Conservation (phyloP, 2,329 filamentous ascomycete species). For the Penicillium sp. region DNA sequence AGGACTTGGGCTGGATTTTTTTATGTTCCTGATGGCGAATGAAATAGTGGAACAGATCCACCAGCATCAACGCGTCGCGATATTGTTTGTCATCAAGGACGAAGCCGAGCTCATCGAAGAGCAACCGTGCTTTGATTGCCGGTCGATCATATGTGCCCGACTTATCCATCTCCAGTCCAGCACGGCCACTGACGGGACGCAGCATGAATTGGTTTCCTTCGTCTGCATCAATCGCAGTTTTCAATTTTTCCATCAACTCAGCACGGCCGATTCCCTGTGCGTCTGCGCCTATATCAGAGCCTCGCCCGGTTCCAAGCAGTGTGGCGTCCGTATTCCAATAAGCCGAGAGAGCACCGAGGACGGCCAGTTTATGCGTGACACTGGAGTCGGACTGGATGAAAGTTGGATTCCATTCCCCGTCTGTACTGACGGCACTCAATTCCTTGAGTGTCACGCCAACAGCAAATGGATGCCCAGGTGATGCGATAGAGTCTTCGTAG, state of each 20-base stretch:
- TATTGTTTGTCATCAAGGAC: conserved; percentile 98
- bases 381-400: conserved; percentile 86
- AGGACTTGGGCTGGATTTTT: conserved; percentile 79
- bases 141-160: conserved; percentile 75
- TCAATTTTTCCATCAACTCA: conserved; percentile 75
- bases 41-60: conserved; percentile 98
- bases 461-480: conserved; percentile 91
- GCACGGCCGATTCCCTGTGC: conserved; percentile 65
- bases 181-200: conserved; percentile 91
- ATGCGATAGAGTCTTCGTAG: conserved; percentile 96
- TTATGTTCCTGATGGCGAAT: conserved; percentile 97
- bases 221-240: conserved; percentile 72
- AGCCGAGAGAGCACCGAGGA: conserved; percentile 80
- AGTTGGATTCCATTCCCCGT: conserved; percentile 90
- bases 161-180: conserved; percentile 93
- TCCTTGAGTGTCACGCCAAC: conserved; percentile 90
- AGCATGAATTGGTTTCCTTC: conserved; percentile 90
- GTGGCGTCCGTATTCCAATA: conserved; percentile 98
- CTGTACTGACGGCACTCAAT: conserved; percentile 94
- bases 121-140: conserved; percentile 82
- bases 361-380: conserved; percentile 91
- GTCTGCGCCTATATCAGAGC: conserved; percentile 59
- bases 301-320: conserved; percentile 77
- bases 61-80: conserved; percentile 94
- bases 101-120: conserved; percentile 97